Conservation (phyloP, 768 basidiomycete species). For the Termitomyces sp. region DNA sequence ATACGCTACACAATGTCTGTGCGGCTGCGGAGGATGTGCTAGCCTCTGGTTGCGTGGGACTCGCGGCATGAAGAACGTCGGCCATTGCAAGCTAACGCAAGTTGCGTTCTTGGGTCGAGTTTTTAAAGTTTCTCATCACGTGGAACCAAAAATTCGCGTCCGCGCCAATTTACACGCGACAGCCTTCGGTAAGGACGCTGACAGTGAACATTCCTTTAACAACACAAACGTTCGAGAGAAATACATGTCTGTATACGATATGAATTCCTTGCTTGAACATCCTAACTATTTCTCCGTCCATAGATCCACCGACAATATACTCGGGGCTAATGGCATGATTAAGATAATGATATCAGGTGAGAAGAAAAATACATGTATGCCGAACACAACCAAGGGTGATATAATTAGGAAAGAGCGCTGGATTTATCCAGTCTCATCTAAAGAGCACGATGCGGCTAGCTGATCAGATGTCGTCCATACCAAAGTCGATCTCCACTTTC, state of each 20-base stretch:
- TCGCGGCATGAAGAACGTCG: not conserved
- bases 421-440: not conserved
- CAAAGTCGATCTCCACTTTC: constrained; percentile 89
- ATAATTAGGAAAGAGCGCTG: not conserved
- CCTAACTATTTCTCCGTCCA: not conserved
- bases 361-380: not conserved
- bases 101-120: not conserved
- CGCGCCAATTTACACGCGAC: not conserved
- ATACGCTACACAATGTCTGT: constrained; percentile 42
- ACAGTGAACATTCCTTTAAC: no score
- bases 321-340: not conserved
- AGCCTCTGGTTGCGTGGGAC: constrained; percentile 9
- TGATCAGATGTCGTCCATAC: constrained; percentile 81
- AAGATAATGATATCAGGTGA: not conserved
- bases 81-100: constrained; percentile 5
- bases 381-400: not conserved
- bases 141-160: not conserved
- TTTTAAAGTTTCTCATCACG: not conserved
- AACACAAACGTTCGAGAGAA: no score
- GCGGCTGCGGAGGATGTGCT: constrained; percentile 14
- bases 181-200: no score
- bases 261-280: no score
- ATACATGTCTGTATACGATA: no score
- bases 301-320: not conserved
- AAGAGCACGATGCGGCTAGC: not conserved